Base-by-base conservation (phyloP, 352 stramenopile species). In the Pilasporangium apinafurcum region DNA sequence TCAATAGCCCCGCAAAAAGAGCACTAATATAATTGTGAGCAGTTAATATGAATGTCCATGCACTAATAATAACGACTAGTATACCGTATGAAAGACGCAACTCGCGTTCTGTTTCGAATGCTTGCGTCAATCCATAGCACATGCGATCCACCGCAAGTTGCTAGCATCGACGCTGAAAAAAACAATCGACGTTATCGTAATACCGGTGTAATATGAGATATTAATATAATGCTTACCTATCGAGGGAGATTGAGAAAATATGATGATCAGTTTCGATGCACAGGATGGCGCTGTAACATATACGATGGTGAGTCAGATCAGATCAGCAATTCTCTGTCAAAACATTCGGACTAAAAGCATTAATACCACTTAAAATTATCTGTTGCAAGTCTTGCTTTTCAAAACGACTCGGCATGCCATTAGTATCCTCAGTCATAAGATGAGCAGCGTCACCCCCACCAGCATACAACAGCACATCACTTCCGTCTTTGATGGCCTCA, bases 111-210 rank as follows among this genome's bases (percentile, higher is more conserved):
- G 63, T 20, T 68, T 63, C 33, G 48, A 52, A n/a, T 34, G 60
- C 1, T 48, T 7, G 76, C 73, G 33, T 63, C 83, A 36, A 86
- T 37, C 38, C 67, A 88, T 36, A 80, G 73, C 12, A 88, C 65
- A 18, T 74, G 70, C 21, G 59, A 37, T 16, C 62, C 51, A 10
- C 70, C 76, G 28, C 63, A 68, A 6, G 57, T 58, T 6, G 70
- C 59, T 52, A 88, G 50, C 39, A 81, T 56, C 50, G 62, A 61
- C 24, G 66, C 76, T 86, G 38, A n/a, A 16, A 38, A 21, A 14
- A 31, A 46, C 8, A 44, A 50, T 14, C n/a, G n/a, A n/a, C n/a
- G n/a, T n/a, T n/a, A n/a, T n/a, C n/a, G n/a, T n/a, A n/a, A n/a
- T n/a, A n/a, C n/a, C n/a, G n/a, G n/a, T n/a, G n/a, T n/a, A n/a